Base-by-base conservation (phyloP, 2,329 filamentous ascomycete genomes). In the Lojkania enalia region DNA sequence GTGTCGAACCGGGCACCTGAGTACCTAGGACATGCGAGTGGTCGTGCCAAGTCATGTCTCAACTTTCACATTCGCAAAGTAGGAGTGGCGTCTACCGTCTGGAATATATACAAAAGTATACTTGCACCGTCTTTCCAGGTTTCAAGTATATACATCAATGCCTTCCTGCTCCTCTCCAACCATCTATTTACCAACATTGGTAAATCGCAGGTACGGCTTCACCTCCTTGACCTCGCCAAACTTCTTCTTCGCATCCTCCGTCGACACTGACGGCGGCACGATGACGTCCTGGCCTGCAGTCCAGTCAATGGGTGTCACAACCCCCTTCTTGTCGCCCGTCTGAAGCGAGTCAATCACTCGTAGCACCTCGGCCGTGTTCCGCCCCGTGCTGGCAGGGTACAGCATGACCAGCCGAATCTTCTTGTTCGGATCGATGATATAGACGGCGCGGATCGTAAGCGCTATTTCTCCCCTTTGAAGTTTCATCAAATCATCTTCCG, bases 381-480 rank as follows among this genome's bases (percentile, higher is more conserved):
- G 68, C 25, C 91, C 91, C 35, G 90, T 95, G 47, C 87, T 91
- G 50, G 91, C 90, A 32, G 91, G 91, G 79, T 96, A 96, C 67
- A 88, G 85, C 77, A 96, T 87, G 71, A 90, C 95, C 69, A 91
- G 84, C 62, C 91, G 86, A 75, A 96, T 94, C 72, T 86, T 92
- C 85, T 95, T 96, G 73, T 83, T 84, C 54, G 90, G 90, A 77
- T 96, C 90, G 71, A 96, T 94, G 75, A 96, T 80, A 80, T 95
- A 96, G 68, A 96, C 91, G 60, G 87, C 90, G 64, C 91, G 89
- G 75, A 96, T 95, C 61, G 91, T 96, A 76, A 95, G 92, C 44
- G 90, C 90, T 60, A 92, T 87, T 60, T 71, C 71, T 7, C 71
- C 74, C 62, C 74, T 75, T 46, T 61, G 52, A 43, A 83, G 72